These are phyloP conservation scores for Candida maris DNA, from an alignment of 805 yeast genomes.

Conservation along the genomic window DNA sequence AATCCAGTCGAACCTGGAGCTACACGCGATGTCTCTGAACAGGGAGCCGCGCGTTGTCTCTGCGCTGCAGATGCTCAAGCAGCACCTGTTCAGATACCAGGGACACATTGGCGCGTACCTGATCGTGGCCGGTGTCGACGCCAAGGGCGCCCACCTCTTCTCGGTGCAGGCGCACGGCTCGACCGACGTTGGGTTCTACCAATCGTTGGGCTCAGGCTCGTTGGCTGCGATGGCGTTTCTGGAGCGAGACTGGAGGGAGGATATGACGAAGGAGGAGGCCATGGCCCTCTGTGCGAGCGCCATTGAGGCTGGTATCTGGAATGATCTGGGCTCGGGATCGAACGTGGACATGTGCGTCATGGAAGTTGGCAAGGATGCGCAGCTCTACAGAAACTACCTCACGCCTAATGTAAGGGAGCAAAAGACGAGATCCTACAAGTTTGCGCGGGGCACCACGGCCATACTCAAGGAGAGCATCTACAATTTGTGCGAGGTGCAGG, in stretches of 20 bases:
- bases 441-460: conserved; percentile 92
- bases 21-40: conserved; percentile 78
- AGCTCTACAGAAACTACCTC: conserved; percentile 76
- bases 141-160: conserved; percentile 90
- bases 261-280: conserved; percentile 84
- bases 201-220: conserved; percentile 93
- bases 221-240: conserved; percentile 98
- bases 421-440: conserved; percentile 81
- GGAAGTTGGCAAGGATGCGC: conserved; percentile 90
- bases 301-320: conserved; percentile 97
- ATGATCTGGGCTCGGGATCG: conserved; percentile 97
- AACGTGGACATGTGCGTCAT: conserved; percentile 96
- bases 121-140: conserved; percentile 97
- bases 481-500: conserved; percentile 58
- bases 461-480: conserved; percentile 66
- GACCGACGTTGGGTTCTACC: conserved; percentile 91
- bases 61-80: conserved; percentile 88
- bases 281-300: conserved; percentile 86
- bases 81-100: conserved; percentile 93
- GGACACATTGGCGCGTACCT: conserved; percentile 97
- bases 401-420: conserved; percentile 85
- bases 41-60: conserved; percentile 92
- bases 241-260: conserved; percentile 82
- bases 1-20: conserved; percentile 84
- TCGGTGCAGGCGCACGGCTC: conserved; percentile 98